Base-by-base conservation (phyloP, 176 grass and related monocot genomes). In the Tillandsia leiboldiana region DNA sequence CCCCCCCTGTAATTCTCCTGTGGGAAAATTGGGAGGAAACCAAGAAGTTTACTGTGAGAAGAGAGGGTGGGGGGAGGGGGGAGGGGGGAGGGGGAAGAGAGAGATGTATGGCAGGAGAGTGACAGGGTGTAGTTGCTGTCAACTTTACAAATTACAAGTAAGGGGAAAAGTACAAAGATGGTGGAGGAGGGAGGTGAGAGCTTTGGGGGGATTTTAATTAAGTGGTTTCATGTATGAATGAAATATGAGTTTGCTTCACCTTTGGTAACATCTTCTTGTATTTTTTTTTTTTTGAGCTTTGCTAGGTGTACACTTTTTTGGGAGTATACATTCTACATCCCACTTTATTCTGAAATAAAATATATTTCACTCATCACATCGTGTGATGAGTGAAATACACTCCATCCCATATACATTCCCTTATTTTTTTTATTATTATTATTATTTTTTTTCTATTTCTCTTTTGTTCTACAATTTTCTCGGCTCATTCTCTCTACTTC, bases 101-200 rank as follows among this genome's bases (percentile, higher is more conserved):
- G 10, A 71, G 49, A 29, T 12, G 12, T 20, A 24, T 50, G 27
- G 48, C 28, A 76, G 72, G 48, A 52, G 33, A 65, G 66, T 27
- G 67, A 75, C 74, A 75, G 27, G 68, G 81, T 72, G 69, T 73
- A 17, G 74, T 77, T 83, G 74, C 81, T 77, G 61, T 83, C 81
- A 83, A 73, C 67, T 52, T 83, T 83, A 73, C 58, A 47, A 81
- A 33, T 42, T 42, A 51, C 49, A 26, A 15, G 51, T 13, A 63
- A 26, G 23, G 51, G 57, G 27, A 77, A 57, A 73, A 80, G 78
- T 80, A 80, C 71, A 73, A 73, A 73, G 50, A 52, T 17, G 29
- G 17, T 54, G n/a, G 42, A 72, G 65, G 28, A 10, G 13, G 18
- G 52, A 42, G 65, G 27, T 51, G 68, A 50, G 48, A 49, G 27